These are phyloP conservation scores for Allomyces javanicus DNA, from an alignment of 192 early-diverging fungal species.

Conservation along the genomic window DNA sequence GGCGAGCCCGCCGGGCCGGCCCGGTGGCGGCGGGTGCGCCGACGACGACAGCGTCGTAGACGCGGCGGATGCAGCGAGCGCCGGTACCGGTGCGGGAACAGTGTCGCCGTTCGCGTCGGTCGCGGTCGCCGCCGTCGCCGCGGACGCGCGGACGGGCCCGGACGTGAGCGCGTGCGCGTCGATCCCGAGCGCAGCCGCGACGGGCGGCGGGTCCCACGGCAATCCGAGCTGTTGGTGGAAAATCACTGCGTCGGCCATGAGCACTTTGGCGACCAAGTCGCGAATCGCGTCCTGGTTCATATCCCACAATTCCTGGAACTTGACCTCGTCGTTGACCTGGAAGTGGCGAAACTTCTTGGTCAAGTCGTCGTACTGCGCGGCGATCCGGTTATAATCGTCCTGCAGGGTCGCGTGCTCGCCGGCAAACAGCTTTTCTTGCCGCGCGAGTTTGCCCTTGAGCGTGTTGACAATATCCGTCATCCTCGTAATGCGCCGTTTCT, in stretches of 20 bases:
- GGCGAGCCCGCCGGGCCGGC: no score
- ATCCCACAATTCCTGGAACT: constrained; percentile 26
- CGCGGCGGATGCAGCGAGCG: constrained; percentile 2
- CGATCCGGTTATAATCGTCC: constrained; percentile 37
- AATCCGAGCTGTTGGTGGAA: constrained; percentile 37
- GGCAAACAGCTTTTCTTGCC: constrained; percentile 28
- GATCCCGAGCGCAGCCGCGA: neutral
- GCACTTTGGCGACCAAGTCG: constrained; percentile 28
- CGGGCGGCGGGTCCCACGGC: constrained; percentile 17
- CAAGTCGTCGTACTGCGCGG: constrained; percentile 38
- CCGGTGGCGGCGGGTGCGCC: constrained; percentile 1
- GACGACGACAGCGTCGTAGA: constrained; percentile 14
- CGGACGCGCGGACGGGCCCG: neutral
- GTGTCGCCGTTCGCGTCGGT: neutral
- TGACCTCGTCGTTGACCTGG: constrained; percentile 21
- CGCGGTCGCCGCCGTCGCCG: neutral
- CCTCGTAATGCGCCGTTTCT: constrained; percentile 35
- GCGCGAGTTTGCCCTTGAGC: constrained; percentile 28
- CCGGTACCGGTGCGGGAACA: neutral
- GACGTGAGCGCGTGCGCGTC: neutral
- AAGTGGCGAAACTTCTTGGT: constrained; percentile 42
- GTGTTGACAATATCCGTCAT: constrained; percentile 33
- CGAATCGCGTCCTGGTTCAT: constrained; percentile 33
- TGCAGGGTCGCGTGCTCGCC: constrained; percentile 23
- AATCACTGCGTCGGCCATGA: constrained; percentile 31